Evolutionary conservation across 164 flowering plant species (phyloP).

Genomic region (Saururus chinensis): DNA sequence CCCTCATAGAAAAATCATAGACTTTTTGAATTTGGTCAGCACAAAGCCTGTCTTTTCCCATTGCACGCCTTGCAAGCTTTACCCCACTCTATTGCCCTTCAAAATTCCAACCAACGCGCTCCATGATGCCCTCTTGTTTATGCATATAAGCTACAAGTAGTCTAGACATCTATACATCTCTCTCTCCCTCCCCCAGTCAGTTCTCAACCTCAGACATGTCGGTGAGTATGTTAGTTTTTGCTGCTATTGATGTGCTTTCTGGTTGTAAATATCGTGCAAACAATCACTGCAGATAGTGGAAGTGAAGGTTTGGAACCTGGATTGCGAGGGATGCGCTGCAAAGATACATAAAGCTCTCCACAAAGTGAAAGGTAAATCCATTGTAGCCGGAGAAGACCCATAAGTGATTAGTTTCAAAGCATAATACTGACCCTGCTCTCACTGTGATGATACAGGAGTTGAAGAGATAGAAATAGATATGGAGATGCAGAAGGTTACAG

Average conservation of each 20-base stretch:
- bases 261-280: neutral
- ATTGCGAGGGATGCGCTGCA: constrained; percentile 70
- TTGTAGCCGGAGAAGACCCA: neutral
- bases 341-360: constrained; percentile 56
- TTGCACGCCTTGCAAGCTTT: constrained; percentile 2
- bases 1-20: neutral
- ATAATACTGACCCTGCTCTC: no score
- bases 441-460: constrained; percentile 29
- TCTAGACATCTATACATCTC: neutral
- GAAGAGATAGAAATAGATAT: constrained; percentile 70
- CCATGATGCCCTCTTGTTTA: neutral
- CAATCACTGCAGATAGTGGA: constrained; percentile 41
- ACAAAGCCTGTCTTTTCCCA: neutral
- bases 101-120: constrained; percentile 1
- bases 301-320: constrained; percentile 66
- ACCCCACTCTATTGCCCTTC: neutral
- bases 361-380: constrained; percentile 54
- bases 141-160: constrained; percentile 1
- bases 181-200: neutral
- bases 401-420: neutral
- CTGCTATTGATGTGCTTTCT: neutral
- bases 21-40: neutral
- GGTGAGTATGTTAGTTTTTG: constrained; percentile 3
- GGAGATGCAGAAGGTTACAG: constrained; percentile 64
- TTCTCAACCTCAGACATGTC: constrained; percentile 6